phyloP scores from a whole-genome alignment of 179 eudicot species.

The Spinacia oleracea region DNA sequence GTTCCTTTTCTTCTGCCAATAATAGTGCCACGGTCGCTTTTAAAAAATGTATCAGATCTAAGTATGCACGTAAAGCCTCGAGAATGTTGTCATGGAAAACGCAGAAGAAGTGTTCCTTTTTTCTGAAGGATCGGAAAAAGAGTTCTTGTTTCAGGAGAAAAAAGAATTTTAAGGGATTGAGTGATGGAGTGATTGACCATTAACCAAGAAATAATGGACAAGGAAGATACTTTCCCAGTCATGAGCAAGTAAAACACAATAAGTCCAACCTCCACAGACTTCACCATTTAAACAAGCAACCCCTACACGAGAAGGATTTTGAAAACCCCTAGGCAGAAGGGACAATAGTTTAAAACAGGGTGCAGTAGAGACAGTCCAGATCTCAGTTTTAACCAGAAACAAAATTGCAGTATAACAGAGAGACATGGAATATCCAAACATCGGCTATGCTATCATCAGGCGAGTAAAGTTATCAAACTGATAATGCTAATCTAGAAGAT shows the following conservation, averaged over 20 bases:
- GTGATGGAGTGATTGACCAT: constrained; percentile 1
- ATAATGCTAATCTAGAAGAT: neutral
- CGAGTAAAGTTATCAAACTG: neutral
- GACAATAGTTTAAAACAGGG: neutral
- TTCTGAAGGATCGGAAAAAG: neutral
- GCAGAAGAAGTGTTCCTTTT: no score
- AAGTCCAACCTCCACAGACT: neutral
- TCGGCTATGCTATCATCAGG: neutral
- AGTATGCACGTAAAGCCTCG: neutral
- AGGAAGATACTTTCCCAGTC: neutral
- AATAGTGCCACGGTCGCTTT: neutral
- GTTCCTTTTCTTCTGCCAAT: neutral
- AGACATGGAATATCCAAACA: neutral
- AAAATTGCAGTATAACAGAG: constrained; percentile 1
- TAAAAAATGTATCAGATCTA: neutral
- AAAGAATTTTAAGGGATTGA: neutral
- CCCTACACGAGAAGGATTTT: neutral
- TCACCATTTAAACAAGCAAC: neutral
- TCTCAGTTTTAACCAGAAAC: neutral
- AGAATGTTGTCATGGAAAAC: neutral
- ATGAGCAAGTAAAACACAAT: neutral
- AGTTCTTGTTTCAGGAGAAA: neutral
- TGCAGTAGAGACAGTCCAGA: neutral
- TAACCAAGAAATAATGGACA: neutral
- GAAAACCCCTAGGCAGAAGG: neutral